These are phyloP conservation scores for Talaromyces thailandensis DNA, from an alignment of 495 filamentous ascomycete genomes.

Conservation along the genomic window DNA sequence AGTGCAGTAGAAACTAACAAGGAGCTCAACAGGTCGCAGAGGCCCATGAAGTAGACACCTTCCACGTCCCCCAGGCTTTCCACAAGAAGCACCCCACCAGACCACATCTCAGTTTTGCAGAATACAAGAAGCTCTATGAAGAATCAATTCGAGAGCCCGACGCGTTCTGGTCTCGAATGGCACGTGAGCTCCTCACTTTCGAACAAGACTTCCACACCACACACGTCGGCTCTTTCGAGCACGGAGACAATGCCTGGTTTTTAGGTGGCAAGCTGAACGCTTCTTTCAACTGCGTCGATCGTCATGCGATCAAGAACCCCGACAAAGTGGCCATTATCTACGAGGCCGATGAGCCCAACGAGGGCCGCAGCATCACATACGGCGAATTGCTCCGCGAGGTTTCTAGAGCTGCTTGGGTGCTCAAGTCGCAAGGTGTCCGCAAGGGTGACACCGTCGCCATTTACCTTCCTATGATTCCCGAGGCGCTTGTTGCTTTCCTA, in stretches of 20 bases:
- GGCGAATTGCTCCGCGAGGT: conserved; percentile 91
- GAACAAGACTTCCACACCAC: conserved; percentile 89
- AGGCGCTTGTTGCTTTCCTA: conserved; percentile 84
- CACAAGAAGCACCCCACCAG: conserved; percentile 63
- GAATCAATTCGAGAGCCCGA: conserved; percentile 88
- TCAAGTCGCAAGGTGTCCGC: conserved; percentile 91
- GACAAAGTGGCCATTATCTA: conserved; percentile 95
- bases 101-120: conserved; percentile 63
- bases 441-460: conserved; percentile 97
- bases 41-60: conserved; percentile 80
- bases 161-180: conserved; percentile 82
- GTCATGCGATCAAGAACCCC: conserved; percentile 88
- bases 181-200: conserved; percentile 87
- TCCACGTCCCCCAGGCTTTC: conserved; percentile 54
- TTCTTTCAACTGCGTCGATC: conserved; percentile 94
- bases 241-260: conserved; percentile 93
- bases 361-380: conserved; percentile 87
- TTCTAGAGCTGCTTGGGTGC: conserved; percentile 70
- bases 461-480: conserved; percentile 98
- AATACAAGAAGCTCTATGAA: conserved; percentile 90
- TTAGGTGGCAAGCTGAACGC: conserved; percentile 88
- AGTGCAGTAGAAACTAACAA: not conserved
- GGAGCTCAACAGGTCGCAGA: conserved; percentile 41
- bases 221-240: conserved; percentile 60
- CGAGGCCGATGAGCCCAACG: conserved; percentile 85